Evolutionary conservation across 352 stramenopile species (phyloP).

Genomic region (Pythium pyrilobum): DNA sequence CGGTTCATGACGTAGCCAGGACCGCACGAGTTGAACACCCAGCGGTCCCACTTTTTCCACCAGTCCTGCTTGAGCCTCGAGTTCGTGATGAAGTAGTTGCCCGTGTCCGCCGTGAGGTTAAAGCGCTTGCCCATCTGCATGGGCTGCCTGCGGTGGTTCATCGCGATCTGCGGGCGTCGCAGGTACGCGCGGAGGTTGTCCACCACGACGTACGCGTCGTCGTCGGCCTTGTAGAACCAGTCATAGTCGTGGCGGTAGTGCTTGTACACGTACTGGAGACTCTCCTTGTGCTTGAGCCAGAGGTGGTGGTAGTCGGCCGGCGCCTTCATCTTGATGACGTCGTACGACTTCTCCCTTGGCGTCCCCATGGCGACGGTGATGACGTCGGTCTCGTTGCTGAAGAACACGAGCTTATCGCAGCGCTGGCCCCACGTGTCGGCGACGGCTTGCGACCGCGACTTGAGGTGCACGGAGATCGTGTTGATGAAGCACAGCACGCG

Average conservation of each 20-base stretch:
- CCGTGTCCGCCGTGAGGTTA: slow-evolving; percentile 60
- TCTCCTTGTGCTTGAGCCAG: slow-evolving; percentile 81
- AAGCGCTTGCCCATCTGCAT: slow-evolving; percentile 82
- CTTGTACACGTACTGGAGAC: slow-evolving; percentile 59
- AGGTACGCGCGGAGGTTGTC: slow-evolving; percentile 75
- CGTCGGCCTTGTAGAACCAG: slow-evolving; percentile 86
- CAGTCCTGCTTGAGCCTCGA: slow-evolving; percentile 47
- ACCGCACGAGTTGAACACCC: slow-evolving; percentile 79
- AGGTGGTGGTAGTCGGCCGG: slow-evolving; percentile 73
- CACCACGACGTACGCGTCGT: slow-evolving; percentile 79
- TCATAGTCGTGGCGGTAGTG: slow-evolving; percentile 74
- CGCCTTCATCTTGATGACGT: slow-evolving; percentile 61
- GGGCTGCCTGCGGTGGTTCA: slow-evolving; percentile 38
- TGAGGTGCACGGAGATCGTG: slow-evolving; percentile 71
- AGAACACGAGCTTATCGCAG: slow-evolving; percentile 78
- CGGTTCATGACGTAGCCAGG: slow-evolving; percentile 77
- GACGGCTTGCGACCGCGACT: slow-evolving; percentile 50
- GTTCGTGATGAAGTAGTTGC: slow-evolving; percentile 80
- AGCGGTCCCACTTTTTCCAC: slow-evolving; percentile 49
- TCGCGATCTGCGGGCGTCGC: slow-evolving; percentile 54
- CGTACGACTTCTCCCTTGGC: slow-evolving; percentile 22
- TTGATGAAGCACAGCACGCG: slow-evolving; percentile 73
- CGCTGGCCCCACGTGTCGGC: slow-evolving; percentile 79
- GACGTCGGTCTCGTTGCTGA: slow-evolving; percentile 62
- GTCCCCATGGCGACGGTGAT: slow-evolving; percentile 28